A percentile compares a stretch with the other conserved stretches of the same genome.
Conservation (phyloP, 257 asterid genomes). For the Coffea eugenioides region DNA sequence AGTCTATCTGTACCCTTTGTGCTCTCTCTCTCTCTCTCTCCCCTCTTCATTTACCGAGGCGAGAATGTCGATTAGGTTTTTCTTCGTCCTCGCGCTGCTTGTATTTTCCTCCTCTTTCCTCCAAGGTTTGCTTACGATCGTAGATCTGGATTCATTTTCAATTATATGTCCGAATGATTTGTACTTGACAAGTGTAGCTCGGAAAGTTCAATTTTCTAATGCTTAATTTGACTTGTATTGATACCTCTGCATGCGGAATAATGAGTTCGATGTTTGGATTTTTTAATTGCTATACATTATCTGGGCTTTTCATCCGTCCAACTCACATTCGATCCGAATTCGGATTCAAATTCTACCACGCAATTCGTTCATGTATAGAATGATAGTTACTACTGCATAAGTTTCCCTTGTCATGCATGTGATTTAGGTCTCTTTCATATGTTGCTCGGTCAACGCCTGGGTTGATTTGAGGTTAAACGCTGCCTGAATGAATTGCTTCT, state of each 20-base stretch:
- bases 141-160: conserved; percentile 13
- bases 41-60: background rate
- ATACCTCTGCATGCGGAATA: background rate
- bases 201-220: background rate
- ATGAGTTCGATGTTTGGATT: background rate
- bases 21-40: conserved; percentile 4
- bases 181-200: background rate
- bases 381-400: background rate
- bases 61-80: conserved; percentile 53
- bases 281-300: background rate
- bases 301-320: background rate
- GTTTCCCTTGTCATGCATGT: background rate
- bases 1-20: no score
- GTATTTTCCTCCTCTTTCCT: conserved; percentile 63
- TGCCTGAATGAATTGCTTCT: background rate
- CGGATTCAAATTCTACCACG: background rate
- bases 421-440: background rate
- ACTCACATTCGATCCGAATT: background rate
- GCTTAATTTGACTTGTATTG: background rate
- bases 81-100: conserved; percentile 56
- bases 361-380: background rate
- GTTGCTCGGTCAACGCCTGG: conserved; percentile 5
- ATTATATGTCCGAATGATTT: background rate
- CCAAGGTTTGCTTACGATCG: conserved; percentile 49
- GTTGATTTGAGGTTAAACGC: background rate